Conservation (phyloP, 352 stramenopile genomes). For the Phytophthora tentaculata region DNA sequence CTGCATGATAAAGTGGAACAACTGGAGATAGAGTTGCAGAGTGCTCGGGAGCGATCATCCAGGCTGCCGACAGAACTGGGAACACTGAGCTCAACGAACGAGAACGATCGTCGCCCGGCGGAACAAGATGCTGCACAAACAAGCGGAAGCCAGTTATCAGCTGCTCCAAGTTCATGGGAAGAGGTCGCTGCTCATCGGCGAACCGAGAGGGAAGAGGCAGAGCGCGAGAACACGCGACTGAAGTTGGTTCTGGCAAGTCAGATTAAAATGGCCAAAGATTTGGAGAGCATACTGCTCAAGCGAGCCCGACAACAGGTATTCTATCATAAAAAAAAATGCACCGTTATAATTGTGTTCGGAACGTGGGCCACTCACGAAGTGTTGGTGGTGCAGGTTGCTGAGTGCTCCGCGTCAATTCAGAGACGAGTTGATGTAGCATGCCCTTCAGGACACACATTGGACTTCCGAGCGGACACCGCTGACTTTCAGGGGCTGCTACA, state of each 20-base stretch:
- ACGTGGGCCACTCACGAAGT: neutral
- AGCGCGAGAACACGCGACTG: conserved; percentile 41
- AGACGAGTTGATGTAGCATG: conserved; percentile 19
- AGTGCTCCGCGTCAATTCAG: conserved; percentile 28
- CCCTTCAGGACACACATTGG: conserved; percentile 16
- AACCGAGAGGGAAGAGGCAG: conserved; percentile 17
- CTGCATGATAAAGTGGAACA: conserved; percentile 44
- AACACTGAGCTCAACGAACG: neutral
- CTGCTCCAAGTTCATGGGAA: conserved; percentile 15
- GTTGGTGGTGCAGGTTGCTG: conserved; percentile 15
- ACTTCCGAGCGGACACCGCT: conserved; percentile 28
- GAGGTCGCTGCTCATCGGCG: conserved; percentile 17
- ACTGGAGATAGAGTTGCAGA: conserved; percentile 39
- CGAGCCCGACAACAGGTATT: conserved; percentile 27
- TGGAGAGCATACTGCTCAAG: conserved; percentile 48
- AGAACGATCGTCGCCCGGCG: neutral
- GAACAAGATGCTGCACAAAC: neutral
- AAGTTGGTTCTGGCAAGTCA: conserved; percentile 51
- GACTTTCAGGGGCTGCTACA: conserved; percentile 34
- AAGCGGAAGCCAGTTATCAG: neutral
- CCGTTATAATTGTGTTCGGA: neutral
- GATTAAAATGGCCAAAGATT: conserved; percentile 49
- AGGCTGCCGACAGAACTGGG: neutral
- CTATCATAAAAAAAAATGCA: neutral
- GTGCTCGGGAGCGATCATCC: conserved; percentile 5